Evolutionary conservation across 1,284 basidiomycete genomes (phyloP).

Genomic region (Tilletia indica): DNA sequence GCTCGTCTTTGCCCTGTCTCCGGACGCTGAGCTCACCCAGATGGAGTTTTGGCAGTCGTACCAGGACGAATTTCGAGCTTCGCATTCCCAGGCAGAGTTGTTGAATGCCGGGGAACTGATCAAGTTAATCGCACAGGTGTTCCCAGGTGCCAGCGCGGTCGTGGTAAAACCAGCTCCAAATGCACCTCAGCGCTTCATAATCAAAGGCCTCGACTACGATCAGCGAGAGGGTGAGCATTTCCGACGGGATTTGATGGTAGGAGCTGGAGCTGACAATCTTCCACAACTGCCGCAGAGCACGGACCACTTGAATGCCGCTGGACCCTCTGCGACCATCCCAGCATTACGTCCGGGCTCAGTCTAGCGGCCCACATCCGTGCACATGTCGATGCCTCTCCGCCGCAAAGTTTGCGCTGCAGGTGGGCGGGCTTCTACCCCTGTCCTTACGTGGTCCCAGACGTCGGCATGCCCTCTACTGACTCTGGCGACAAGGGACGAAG

Average conservation of each 20-base stretch:
- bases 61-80: slow-evolving; percentile 62
- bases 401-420: slow-evolving; percentile 5
- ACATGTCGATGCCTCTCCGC: slow-evolving; percentile 25
- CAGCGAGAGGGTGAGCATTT: slow-evolving; percentile 25
- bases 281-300: not conserved
- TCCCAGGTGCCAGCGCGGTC: slow-evolving; percentile 77
- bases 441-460: slow-evolving; percentile 27
- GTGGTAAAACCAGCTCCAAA: slow-evolving; percentile 67
- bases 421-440: slow-evolving; percentile 36
- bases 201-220: slow-evolving; percentile 67
- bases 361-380: slow-evolving; percentile 30
- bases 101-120: slow-evolving; percentile 77
- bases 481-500: not conserved
- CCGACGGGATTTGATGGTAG: not conserved
- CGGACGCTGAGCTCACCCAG: slow-evolving; percentile 76
- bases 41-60: slow-evolving; percentile 87
- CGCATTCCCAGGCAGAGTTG: slow-evolving; percentile 61
- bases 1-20: slow-evolving; percentile 69
- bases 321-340: slow-evolving; percentile 30
- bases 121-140: slow-evolving; percentile 75
- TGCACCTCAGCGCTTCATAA: slow-evolving; percentile 67
- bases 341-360: not conserved
- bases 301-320: slow-evolving; percentile 36
- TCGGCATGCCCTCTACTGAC: slow-evolving; percentile 2
- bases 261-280: not conserved